These are phyloP conservation scores for Cryptococcus sp. DNA, from an alignment of 1,284 basidiomycete species.

Conservation along the genomic window DNA sequence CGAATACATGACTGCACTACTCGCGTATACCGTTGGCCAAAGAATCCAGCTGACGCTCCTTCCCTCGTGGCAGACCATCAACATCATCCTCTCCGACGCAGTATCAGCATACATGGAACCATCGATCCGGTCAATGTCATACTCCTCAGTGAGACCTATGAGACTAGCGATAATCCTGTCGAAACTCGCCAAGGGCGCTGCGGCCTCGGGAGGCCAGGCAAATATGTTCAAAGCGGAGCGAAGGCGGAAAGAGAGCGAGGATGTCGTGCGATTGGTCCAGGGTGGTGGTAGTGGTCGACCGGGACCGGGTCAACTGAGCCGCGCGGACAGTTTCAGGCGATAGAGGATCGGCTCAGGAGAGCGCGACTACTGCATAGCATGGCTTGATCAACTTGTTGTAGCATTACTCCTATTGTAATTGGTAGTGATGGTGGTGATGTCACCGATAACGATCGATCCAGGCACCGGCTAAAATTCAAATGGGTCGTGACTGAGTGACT, in stretches of 20 bases:
- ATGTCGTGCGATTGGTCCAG: slow-evolving; percentile 24
- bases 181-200: slow-evolving; percentile 68
- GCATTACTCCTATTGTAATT: not conserved
- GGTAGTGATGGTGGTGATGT: not conserved
- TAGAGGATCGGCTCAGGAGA: not conserved
- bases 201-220: slow-evolving; percentile 57
- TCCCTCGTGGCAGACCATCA: slow-evolving; percentile 63
- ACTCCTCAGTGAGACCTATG: slow-evolving; percentile 70
- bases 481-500: not conserved
- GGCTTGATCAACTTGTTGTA: not conserved
- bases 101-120: slow-evolving; percentile 79
- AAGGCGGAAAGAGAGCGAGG: slow-evolving; percentile 70
- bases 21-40: not conserved
- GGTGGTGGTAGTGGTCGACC: slow-evolving; percentile 8
- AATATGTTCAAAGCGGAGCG: slow-evolving; percentile 61
- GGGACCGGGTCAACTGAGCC: too few species aligned
- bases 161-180: slow-evolving; percentile 74
- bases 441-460: slow-evolving; percentile 1
- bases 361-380: too few species aligned
- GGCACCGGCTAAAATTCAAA: not conserved
- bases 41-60: slow-evolving; percentile 10
- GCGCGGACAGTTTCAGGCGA: not conserved
- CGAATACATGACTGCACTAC: not conserved
- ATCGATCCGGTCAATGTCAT: slow-evolving; percentile 70
- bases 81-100: slow-evolving; percentile 70